A percentile compares a stretch with the other conserved stretches of the same genome.
phyloP scores from a whole-genome alignment of 257 asterid species.

The Handroanthus guayacan region DNA sequence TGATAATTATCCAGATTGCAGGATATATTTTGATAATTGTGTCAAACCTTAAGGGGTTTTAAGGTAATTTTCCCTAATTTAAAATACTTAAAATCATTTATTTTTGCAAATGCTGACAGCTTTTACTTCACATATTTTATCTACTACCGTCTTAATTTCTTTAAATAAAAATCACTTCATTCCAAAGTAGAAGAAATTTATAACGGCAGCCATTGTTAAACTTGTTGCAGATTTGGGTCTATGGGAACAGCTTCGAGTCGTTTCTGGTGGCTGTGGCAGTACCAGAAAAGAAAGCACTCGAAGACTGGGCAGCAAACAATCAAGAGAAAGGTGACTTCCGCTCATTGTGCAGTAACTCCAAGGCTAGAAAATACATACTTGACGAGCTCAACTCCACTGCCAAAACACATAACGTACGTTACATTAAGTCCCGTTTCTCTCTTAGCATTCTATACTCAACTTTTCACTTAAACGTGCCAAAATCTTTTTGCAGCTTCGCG shows the following conservation, averaged over 20 bases:
- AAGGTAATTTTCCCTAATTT: too few species aligned
- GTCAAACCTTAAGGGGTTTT: too few species aligned
- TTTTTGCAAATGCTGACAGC: too few species aligned
- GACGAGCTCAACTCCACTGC: constrained; percentile 85
- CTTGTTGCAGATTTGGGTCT: constrained; percentile 76
- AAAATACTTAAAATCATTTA: too few species aligned
- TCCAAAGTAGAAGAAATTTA: background rate
- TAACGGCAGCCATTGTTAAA: background rate
- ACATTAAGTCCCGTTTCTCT: constrained; percentile 3
- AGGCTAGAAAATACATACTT: constrained; percentile 67
- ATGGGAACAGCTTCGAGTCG: constrained; percentile 91
- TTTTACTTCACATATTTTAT: too few species aligned
- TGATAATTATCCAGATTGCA: too few species aligned
- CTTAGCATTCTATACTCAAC: constrained; percentile 4
- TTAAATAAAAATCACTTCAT: too few species aligned
- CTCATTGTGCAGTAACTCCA: constrained; percentile 58
- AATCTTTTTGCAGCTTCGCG: constrained; percentile 65
- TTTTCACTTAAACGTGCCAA: background rate
- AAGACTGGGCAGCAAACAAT: constrained; percentile 78
- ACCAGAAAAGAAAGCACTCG: constrained; percentile 78
- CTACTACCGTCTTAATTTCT: too few species aligned
- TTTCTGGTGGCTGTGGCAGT: constrained; percentile 90
- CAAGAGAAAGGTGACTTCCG: constrained; percentile 63
- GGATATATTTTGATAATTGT: too few species aligned
- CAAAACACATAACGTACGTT: constrained; percentile 62